phyloP scores from a whole-genome alignment of 345 rosid genomes.

The Corymbia maculata region DNA sequence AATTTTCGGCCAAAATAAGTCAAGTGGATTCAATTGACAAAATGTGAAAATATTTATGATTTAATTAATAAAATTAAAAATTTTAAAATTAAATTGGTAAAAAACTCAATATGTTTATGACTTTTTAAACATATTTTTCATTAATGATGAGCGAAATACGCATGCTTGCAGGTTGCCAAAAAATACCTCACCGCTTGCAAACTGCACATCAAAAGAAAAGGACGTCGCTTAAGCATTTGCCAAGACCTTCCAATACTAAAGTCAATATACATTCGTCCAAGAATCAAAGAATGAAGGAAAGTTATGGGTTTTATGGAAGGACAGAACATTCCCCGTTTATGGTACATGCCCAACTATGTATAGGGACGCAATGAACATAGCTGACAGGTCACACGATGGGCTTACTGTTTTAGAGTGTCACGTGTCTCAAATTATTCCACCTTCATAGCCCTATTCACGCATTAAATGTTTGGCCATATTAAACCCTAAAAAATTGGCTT shows the following conservation, averaged over 20 bases:
- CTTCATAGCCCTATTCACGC: background rate
- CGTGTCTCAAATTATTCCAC: background rate
- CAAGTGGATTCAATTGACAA: accelerated
- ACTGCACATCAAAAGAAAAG: background rate
- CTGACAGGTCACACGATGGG: background rate
- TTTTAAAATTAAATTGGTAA: accelerated
- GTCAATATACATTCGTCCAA: background rate
- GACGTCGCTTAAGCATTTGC: background rate
- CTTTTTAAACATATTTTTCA: too few relatives aligned
- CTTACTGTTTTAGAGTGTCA: background rate
- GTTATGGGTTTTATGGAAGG: background rate
- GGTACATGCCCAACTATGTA: background rate
- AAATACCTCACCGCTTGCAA: background rate
- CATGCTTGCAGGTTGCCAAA: background rate
- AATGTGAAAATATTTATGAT: too few relatives aligned
- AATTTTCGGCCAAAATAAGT: accelerated
- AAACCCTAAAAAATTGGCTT: background rate
- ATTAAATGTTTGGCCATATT: background rate
- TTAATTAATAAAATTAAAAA: accelerated
- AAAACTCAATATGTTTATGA: too few relatives aligned
- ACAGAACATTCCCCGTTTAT: background rate
- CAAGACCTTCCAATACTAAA: background rate
- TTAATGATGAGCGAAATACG: background rate
- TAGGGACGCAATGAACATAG: background rate
- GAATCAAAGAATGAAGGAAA: background rate